Conservation (phyloP, 1,284 basidiomycete genomes). For the Kwoniella shivajii region DNA sequence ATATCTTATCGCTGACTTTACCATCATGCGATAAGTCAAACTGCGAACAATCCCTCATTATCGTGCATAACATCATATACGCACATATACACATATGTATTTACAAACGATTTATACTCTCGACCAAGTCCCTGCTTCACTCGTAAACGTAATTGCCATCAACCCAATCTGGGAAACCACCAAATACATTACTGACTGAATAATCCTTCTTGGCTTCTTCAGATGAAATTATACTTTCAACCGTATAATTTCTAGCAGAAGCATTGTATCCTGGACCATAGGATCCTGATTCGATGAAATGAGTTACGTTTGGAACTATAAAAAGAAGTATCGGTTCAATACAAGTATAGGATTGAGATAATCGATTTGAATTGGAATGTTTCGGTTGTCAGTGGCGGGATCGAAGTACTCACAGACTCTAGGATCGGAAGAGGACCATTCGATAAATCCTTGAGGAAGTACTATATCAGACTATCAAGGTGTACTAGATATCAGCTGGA, state of each 20-base stretch:
- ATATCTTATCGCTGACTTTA: too few relatives aligned
- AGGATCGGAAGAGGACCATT: conserved; percentile 13
- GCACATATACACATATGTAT: too few relatives aligned
- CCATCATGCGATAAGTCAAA: too few relatives aligned
- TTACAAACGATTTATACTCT: too few relatives aligned
- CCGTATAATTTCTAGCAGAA: neutral
- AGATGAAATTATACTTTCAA: conserved; percentile 1
- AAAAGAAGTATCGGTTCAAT: neutral
- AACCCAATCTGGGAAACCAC: conserved; percentile 5
- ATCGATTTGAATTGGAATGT: neutral
- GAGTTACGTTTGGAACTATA: conserved; percentile 16
- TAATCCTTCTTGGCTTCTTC: conserved; percentile 1
- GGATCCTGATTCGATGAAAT: conserved; percentile 17
- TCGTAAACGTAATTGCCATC: conserved; percentile 7
- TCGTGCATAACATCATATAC: too few relatives aligned
- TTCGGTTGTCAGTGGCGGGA: neutral
- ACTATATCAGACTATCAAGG: conserved; percentile 14
- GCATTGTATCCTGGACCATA: conserved; percentile 17
- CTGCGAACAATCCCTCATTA: too few relatives aligned
- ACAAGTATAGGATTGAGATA: neutral
- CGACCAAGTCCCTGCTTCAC: neutral
- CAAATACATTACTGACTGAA: conserved; percentile 6
- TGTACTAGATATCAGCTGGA: neutral
- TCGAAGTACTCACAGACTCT: conserved; percentile 8
- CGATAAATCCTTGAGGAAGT: conserved; percentile 18